phyloP scores from a whole-genome alignment of 2,329 filamentous ascomycete genomes.

The Leptographium procerum region DNA sequence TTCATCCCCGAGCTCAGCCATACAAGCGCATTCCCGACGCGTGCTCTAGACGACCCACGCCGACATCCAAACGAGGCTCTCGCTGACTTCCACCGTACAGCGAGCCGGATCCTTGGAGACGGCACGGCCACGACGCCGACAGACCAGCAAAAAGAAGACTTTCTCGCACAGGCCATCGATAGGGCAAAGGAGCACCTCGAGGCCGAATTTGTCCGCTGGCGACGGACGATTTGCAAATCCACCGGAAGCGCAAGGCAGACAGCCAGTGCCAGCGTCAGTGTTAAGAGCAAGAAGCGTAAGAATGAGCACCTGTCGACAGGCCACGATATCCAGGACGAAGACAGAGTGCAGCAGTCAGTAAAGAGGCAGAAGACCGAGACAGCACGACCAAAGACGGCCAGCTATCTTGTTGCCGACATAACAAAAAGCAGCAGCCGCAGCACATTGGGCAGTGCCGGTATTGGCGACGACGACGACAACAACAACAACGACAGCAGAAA shows the following conservation, averaged over 20 bases:
- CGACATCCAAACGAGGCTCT: constrained; percentile 6
- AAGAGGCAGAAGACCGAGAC: neutral
- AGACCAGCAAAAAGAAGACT: neutral
- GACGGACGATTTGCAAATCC: neutral
- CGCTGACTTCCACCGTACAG: constrained; percentile 9
- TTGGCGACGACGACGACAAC: too few relatives aligned
- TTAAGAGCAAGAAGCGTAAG: neutral
- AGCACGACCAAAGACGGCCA: neutral
- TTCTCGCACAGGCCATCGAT: neutral
- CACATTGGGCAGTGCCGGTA: neutral
- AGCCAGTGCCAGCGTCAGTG: neutral
- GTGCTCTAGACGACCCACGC: constrained; percentile 14
- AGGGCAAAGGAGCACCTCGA: neutral
- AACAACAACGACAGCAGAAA: too few relatives aligned
- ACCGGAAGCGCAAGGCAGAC: too few relatives aligned
- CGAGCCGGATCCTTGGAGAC: neutral
- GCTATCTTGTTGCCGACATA: neutral
- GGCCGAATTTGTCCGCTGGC: neutral
- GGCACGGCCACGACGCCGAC: neutral
- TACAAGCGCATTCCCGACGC: constrained; percentile 15
- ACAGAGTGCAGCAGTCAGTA: neutral
- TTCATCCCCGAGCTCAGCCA: constrained; percentile 16
- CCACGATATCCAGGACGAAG: neutral
- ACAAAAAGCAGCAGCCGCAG: neutral
- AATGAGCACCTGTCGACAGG: neutral